Evolutionary conservation across 2,329 filamentous ascomycete species (phyloP).

Genomic region (Penicillium sp.): DNA sequence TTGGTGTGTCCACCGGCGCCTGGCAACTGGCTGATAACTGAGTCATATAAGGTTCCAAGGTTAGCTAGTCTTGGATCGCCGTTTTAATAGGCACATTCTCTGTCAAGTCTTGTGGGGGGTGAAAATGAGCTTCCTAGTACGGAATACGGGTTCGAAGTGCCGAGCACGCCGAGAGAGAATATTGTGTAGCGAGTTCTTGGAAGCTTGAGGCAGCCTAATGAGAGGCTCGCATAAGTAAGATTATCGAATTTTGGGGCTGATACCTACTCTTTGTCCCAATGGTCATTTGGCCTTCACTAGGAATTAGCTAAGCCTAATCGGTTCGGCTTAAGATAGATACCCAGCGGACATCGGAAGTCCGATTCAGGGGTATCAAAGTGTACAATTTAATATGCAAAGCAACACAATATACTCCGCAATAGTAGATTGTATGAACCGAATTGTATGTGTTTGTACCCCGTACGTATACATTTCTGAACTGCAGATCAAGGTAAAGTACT

Average conservation of each 20-base stretch:
- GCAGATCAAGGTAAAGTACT: background rate
- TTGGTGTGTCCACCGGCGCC: background rate
- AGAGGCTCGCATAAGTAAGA: background rate
- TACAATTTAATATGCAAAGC: too few species aligned
- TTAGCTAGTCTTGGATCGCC: background rate
- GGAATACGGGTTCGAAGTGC: background rate
- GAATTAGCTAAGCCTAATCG: background rate
- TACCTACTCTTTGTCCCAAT: background rate
- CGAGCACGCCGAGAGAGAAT: background rate
- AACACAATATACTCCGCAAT: background rate
- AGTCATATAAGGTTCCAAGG: background rate
- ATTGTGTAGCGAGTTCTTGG: background rate
- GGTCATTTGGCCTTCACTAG: background rate
- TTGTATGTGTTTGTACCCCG: too few species aligned
- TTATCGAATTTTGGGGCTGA: conserved; percentile 4
- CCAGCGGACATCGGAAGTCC: background rate
- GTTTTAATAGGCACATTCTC: background rate
- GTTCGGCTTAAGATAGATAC: background rate
- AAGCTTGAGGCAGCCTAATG: background rate
- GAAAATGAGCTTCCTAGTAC: background rate
- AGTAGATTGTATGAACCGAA: background rate
- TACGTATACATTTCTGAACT: background rate
- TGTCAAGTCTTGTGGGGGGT: background rate
- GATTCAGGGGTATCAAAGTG: background rate
- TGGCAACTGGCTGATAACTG: background rate